phyloP scores from a whole-genome alignment of 208 protist genomes.

The Acanthamoeba royreba region DNA sequence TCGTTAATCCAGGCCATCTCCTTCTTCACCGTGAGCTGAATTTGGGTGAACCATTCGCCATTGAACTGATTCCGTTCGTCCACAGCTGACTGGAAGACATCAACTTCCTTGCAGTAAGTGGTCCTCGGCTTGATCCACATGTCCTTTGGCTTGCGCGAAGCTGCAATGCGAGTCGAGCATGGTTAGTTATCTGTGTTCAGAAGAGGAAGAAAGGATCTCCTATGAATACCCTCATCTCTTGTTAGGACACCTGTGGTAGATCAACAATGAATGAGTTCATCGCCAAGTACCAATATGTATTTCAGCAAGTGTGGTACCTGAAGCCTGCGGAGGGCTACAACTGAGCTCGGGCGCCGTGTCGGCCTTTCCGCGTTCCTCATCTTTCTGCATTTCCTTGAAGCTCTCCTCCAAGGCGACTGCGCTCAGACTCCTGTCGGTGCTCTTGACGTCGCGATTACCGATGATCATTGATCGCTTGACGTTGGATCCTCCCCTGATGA shows the following conservation, averaged over 20 bases:
- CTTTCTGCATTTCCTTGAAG: not conserved
- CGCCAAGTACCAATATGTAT: no score
- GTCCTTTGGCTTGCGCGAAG: not conserved
- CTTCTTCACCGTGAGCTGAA: not conserved
- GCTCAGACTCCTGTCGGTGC: not conserved
- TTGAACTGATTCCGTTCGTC: not conserved
- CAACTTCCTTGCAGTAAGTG: not conserved
- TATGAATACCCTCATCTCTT: no score
- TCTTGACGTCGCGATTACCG: not conserved
- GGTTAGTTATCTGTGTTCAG: not conserved
- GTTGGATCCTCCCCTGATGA: not conserved
- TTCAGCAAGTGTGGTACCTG: no score
- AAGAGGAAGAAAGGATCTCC: no score
- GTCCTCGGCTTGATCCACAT: not conserved
- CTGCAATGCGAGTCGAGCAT: not conserved
- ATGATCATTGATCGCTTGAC: not conserved
- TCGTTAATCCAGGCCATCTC: not conserved
- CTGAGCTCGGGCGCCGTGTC: not conserved
- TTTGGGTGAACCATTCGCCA: not conserved
- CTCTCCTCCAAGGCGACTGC: not conserved
- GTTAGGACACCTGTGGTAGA: no score
- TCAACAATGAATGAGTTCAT: no score
- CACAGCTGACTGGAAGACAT: not conserved
- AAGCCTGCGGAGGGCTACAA: not conserved
- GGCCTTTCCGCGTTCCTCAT: not conserved